phyloP scores from a whole-genome alignment of 305 asterid species.

The Fraxinus dipetala region DNA sequence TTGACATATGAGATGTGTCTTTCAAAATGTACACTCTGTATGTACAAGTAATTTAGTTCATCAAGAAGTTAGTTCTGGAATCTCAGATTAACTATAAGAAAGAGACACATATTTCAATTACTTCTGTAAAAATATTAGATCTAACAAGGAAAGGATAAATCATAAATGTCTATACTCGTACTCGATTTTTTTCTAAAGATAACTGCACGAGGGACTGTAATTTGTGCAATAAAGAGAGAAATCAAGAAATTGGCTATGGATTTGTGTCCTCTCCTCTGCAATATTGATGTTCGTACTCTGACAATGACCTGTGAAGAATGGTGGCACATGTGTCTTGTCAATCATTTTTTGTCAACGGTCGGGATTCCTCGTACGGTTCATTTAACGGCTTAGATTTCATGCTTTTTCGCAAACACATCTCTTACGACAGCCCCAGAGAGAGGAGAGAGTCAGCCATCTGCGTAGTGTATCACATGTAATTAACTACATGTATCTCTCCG shows the following conservation, averaged over 20 bases:
- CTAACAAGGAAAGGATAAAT: neutral
- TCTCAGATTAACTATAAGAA: neutral
- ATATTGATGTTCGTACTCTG: conserved; percentile 47
- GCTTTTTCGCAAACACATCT: neutral
- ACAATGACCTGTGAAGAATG: conserved; percentile 47
- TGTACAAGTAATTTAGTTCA: too few species aligned
- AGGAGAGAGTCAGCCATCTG: neutral
- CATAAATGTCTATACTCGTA: neutral
- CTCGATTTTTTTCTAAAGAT: neutral
- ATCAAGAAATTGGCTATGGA: neutral
- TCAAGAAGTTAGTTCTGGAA: neutral
- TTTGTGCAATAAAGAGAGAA: neutral
- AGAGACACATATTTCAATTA: neutral
- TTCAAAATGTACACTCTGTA: too few species aligned
- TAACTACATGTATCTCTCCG: conserved; percentile 19
- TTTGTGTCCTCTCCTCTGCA: neutral
- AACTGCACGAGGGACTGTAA: neutral
- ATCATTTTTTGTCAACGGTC: conserved; percentile 32
- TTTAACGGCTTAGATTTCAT: conserved; percentile 2
- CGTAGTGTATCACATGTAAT: neutral
- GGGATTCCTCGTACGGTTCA: conserved; percentile 7
- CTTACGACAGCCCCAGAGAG: neutral
- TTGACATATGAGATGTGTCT: neutral
- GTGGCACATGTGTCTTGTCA: conserved; percentile 61
- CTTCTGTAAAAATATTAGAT: neutral